Evolutionary conservation across 1,139 yeast species (phyloP).

Genomic region (Saccharomycopsis crataegensis): DNA sequence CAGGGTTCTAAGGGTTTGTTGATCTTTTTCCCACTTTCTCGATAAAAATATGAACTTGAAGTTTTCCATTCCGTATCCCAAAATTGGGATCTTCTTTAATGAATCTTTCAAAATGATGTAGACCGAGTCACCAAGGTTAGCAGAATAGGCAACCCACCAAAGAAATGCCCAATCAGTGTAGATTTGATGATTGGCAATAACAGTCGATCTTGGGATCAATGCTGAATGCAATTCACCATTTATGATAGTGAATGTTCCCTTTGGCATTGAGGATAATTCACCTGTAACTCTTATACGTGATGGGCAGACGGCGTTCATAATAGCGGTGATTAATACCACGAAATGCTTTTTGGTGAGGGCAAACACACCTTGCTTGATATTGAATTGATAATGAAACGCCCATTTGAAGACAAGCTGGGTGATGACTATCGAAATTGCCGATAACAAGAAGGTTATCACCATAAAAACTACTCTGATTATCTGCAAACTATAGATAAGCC

Average conservation of each 20-base stretch:
- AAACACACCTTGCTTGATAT: constrained; percentile 32
- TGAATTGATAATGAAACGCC: constrained; percentile 21
- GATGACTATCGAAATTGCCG: constrained; percentile 37
- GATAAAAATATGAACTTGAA: constrained; percentile 74
- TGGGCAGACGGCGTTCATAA: constrained; percentile 37
- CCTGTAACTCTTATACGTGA: constrained; percentile 33
- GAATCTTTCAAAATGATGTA: constrained; percentile 77
- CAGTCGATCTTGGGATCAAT: constrained; percentile 46
- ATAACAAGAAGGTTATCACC: constrained; percentile 35
- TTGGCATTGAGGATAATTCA: constrained; percentile 30
- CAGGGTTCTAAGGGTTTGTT: constrained; percentile 47
- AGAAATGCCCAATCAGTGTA: constrained; percentile 91
- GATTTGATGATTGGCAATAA: constrained; percentile 84
- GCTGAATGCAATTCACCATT: constrained; percentile 30
- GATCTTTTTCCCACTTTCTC: constrained; percentile 80
- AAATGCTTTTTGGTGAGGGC: constrained; percentile 46
- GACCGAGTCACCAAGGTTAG: constrained; percentile 53
- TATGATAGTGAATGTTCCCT: constrained; percentile 22
- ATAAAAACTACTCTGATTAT: constrained; percentile 30
- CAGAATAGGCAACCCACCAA: constrained; percentile 81
- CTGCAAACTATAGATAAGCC: constrained; percentile 17
- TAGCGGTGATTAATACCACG: constrained; percentile 38
- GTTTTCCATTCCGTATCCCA: constrained; percentile 84
- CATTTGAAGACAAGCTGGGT: constrained; percentile 36
- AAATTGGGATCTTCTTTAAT: constrained; percentile 60